A percentile compares a stretch with the other conserved stretches of the same genome.
Evolutionary conservation across 176 grass and related monocot genomes (phyloP).

Genomic region (maize (Zea mays)): DNA sequence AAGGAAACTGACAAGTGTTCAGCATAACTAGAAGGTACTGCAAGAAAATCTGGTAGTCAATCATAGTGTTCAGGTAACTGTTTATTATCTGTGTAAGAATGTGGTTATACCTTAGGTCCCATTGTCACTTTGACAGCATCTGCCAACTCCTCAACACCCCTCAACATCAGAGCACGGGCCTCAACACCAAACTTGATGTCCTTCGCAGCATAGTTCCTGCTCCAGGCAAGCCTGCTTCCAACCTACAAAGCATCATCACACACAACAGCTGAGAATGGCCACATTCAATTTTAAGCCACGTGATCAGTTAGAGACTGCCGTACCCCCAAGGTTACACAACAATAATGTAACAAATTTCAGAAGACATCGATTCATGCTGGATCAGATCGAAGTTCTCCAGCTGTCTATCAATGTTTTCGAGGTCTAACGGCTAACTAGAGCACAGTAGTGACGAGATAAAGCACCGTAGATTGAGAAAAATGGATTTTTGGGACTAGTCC

Average conservation of each 20-base stretch:
- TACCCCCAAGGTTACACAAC: background rate
- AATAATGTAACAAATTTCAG: background rate
- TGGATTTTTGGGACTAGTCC: no score
- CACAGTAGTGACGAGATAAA: background rate
- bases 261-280: background rate
- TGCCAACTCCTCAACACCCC: conserved; percentile 85
- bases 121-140: conserved; percentile 97
- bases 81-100: no score
- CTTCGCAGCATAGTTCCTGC: conserved; percentile 92
- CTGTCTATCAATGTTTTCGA: background rate
- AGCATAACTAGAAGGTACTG: background rate
- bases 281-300: no score
- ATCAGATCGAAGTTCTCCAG: background rate
- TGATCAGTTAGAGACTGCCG: background rate
- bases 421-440: background rate
- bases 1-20: no score
- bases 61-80: background rate
- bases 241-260: conserved; percentile 46
- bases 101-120: conserved; percentile 80
- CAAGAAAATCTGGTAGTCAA: background rate
- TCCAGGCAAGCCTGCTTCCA: conserved; percentile 77
- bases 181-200: conserved; percentile 96
- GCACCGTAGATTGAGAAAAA: no score
- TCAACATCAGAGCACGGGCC: conserved; percentile 87
- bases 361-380: background rate